phyloP scores from a whole-genome alignment of 371 early-diverging fungal species.

The Umbelopsis sp. region DNA sequence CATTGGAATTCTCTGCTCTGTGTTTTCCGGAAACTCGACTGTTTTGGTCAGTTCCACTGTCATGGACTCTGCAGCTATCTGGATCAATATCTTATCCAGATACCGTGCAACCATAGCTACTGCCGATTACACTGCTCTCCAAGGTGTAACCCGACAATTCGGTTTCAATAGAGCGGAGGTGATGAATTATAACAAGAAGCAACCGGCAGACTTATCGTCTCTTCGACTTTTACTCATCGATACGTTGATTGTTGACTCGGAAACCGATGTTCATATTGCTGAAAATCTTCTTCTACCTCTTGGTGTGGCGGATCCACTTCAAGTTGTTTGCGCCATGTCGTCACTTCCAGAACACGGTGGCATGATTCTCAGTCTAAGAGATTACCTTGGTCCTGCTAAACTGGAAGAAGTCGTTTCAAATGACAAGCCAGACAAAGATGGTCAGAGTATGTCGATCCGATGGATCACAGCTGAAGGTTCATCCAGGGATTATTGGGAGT shows the following conservation, averaged over 20 bases:
- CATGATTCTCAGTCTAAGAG: slow-evolving; percentile 65
- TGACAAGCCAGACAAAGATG: slow-evolving; percentile 22
- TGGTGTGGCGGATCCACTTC: slow-evolving; percentile 50
- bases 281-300: slow-evolving; percentile 64
- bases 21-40: slow-evolving; percentile 73
- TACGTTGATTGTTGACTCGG: slow-evolving; percentile 62
- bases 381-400: slow-evolving; percentile 43
- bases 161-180: slow-evolving; percentile 56
- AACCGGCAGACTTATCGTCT: slow-evolving; percentile 59
- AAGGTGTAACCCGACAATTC: slow-evolving; percentile 55
- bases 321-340: slow-evolving; percentile 69
- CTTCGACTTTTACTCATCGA: slow-evolving; percentile 77
- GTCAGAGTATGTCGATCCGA: slow-evolving; percentile 27
- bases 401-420: slow-evolving; percentile 35
- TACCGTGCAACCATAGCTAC: slow-evolving; percentile 70
- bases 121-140: slow-evolving; percentile 71
- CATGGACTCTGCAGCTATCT: slow-evolving; percentile 69
- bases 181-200: slow-evolving; percentile 59
- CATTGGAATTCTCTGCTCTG: slow-evolving; percentile 66
- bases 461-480: slow-evolving; percentile 43
- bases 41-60: slow-evolving; percentile 68
- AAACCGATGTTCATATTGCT: slow-evolving; percentile 64
- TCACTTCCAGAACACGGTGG: slow-evolving; percentile 80
- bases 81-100: slow-evolving; percentile 70
- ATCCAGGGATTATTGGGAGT: slow-evolving; percentile 59